Base-by-base conservation (phyloP, 306 rosid genomes). In the Geum urbanum region DNA sequence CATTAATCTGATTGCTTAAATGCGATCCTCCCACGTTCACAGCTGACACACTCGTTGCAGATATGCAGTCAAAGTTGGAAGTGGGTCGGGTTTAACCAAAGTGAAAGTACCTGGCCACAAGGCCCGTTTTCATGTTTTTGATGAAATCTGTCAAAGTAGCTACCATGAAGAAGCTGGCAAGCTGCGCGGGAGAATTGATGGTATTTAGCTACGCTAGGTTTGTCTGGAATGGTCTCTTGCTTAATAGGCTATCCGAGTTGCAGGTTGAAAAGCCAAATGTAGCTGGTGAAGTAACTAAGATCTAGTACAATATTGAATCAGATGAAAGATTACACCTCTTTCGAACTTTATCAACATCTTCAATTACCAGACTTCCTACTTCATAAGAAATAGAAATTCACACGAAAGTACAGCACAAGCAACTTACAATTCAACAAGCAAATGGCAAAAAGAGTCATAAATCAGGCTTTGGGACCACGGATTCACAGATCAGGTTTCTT, bases 21-120 rank as follows among this genome's bases (percentile, higher is more conserved):
- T 50, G 4, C 39, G 20, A 40, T 57, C 62, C 61, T 6, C 65
- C 54, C 73, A 55, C 16, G 8, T 55, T 55, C 65, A 55, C 41
- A 3, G 32, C 73, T 22, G 32, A 41, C 73, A 40, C 5, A 9
- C 0, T 32, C 37, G 37, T 32, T 32, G 37, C 37, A 32, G 37
- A 37, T 40, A 2, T 68, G 32, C 71, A 50, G 32, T 49, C 20
- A 8, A 20, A 5, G n/a, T 55, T 43, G 43, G 74, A 55, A 20
- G 44, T 24, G 74, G 27, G 35, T 69, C 73, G 18, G n/a, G 53
- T 1, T 5, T 24, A 22, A 20, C 11, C 13, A 41, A 0, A 65
- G 2, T n/a, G 47, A 8, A 13, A 7, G 40, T 8, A 39, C 7
- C 6, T 69, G 51, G 5, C 53, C 44, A 9, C 12, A 14, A 22